Percentiles rank a stretch among this genome's conserved stretches.
phyloP scores from a whole-genome alignment of 2,329 filamentous ascomycete genomes.

The Emydomyces testavorans region DNA sequence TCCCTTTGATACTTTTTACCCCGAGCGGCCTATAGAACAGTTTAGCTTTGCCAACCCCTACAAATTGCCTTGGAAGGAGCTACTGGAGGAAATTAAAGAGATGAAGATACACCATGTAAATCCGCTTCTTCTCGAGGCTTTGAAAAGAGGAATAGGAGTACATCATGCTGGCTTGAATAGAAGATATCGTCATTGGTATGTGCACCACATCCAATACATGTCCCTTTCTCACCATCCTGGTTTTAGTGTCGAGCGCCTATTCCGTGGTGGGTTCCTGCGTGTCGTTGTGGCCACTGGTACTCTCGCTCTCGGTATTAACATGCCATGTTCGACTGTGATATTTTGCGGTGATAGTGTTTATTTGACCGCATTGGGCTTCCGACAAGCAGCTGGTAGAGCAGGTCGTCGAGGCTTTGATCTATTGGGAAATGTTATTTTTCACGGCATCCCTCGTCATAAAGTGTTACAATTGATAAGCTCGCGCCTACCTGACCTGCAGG shows the following conservation, averaged over 20 bases:
- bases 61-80: slow-evolving; percentile 29
- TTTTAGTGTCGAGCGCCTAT: slow-evolving; percentile 68
- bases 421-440: slow-evolving; percentile 71
- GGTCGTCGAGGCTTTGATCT: slow-evolving; percentile 71
- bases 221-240: no score
- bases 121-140: slow-evolving; percentile 46
- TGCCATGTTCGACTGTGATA: slow-evolving; percentile 72
- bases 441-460: slow-evolving; percentile 54
- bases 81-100: slow-evolving; percentile 24
- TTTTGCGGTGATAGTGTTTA: slow-evolving; percentile 64
- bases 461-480: slow-evolving; percentile 61
- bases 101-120: slow-evolving; percentile 43
- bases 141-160: slow-evolving; percentile 59
- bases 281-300: slow-evolving; percentile 67
- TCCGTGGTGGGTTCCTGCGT: slow-evolving; percentile 58
- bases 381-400: slow-evolving; percentile 64
- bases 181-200: slow-evolving; percentile 57
- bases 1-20: no score
- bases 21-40: no score
- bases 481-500: slow-evolving; percentile 58
- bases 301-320: slow-evolving; percentile 66
- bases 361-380: slow-evolving; percentile 63
- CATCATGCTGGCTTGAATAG: slow-evolving; percentile 74
- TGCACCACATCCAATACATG: no score
- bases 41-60: no score